Evolutionary conservation across 805 yeast species (phyloP).

Genomic region (Geotrichum ghanense): DNA sequence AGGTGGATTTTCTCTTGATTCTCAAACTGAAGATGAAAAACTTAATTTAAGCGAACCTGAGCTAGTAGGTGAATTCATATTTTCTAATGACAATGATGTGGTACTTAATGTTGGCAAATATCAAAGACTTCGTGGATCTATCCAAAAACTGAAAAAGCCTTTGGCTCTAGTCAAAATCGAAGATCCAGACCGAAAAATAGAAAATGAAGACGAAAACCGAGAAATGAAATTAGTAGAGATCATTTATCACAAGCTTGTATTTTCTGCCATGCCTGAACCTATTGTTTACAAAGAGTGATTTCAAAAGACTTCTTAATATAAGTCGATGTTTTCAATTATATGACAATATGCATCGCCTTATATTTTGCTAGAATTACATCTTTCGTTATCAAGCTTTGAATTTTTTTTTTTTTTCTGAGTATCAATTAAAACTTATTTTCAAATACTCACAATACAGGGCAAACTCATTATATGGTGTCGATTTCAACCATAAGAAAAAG

Average conservation of each 20-base stretch:
- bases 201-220: slow-evolving; percentile 8
- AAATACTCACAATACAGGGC: too few relatives aligned
- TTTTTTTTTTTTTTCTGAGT: too few relatives aligned
- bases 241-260: slow-evolving; percentile 13
- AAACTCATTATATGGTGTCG: too few relatives aligned
- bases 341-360: too few relatives aligned
- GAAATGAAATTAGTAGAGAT: slow-evolving; percentile 11
- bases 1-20: slow-evolving; percentile 7
- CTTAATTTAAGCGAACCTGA: background rate
- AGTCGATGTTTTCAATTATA: too few relatives aligned
- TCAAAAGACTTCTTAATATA: too few relatives aligned
- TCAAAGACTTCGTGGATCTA: slow-evolving; percentile 15
- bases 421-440: too few relatives aligned
- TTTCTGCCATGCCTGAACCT: slow-evolving; percentile 16
- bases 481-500: too few relatives aligned
- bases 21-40: background rate
- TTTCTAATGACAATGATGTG: slow-evolving; percentile 8
- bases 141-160: slow-evolving; percentile 13
- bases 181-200: background rate
- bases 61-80: slow-evolving; percentile 10
- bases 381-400: too few relatives aligned
- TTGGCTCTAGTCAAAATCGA: slow-evolving; percentile 12
- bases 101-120: slow-evolving; percentile 13
- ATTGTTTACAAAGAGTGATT: slow-evolving; percentile 7
- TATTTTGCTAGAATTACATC: too few relatives aligned